phyloP scores from a whole-genome alignment of 2,329 filamentous ascomycete genomes.

The Zymoseptoria tritici region DNA sequence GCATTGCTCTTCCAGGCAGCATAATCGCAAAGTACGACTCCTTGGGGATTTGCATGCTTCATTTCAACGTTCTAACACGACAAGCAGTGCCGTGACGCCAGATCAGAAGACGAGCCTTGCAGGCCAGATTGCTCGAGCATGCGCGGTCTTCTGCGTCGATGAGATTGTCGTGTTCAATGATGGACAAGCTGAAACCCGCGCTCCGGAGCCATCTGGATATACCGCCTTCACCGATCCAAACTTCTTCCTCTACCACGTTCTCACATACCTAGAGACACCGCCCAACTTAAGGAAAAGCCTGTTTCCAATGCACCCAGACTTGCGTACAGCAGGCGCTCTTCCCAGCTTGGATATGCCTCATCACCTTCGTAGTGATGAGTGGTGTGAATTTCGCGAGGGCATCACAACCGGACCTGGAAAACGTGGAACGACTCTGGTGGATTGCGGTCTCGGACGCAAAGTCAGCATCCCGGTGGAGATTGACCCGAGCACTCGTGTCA shows the following conservation, averaged over 20 bases:
- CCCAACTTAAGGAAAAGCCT: slow-evolving; percentile 70
- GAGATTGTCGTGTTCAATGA: slow-evolving; percentile 80
- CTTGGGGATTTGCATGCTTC: not conserved
- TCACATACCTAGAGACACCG: slow-evolving; percentile 77
- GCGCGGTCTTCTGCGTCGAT: slow-evolving; percentile 77
- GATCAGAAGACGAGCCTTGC: slow-evolving; percentile 69
- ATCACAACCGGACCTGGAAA: slow-evolving; percentile 45
- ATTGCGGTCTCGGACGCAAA: slow-evolving; percentile 43
- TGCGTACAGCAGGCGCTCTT: slow-evolving; percentile 63
- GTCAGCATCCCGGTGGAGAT: slow-evolving; percentile 53
- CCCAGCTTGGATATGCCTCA: slow-evolving; percentile 79
- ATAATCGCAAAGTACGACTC: slow-evolving; percentile 60
- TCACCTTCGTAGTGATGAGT: slow-evolving; percentile 68
- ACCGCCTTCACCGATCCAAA: slow-evolving; percentile 68
- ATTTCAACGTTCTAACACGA: slow-evolving; percentile 3
- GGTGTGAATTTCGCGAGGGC: slow-evolving; percentile 73
- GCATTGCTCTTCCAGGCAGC: slow-evolving; percentile 70
- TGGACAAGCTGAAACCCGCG: slow-evolving; percentile 35
- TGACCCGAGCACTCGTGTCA: slow-evolving; percentile 65
- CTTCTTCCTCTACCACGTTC: slow-evolving; percentile 70
- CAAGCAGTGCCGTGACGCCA: slow-evolving; percentile 56
- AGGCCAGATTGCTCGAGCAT: slow-evolving; percentile 69
- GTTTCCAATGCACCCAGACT: slow-evolving; percentile 72
- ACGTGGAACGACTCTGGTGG: slow-evolving; percentile 37
- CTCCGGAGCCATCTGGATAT: slow-evolving; percentile 39